Percentiles rank a stretch among this genome's conserved stretches.
These are phyloP conservation scores for Karstenula rhodostoma DNA, from an alignment of 2,329 filamentous ascomycete genomes.

Conservation along the genomic window DNA sequence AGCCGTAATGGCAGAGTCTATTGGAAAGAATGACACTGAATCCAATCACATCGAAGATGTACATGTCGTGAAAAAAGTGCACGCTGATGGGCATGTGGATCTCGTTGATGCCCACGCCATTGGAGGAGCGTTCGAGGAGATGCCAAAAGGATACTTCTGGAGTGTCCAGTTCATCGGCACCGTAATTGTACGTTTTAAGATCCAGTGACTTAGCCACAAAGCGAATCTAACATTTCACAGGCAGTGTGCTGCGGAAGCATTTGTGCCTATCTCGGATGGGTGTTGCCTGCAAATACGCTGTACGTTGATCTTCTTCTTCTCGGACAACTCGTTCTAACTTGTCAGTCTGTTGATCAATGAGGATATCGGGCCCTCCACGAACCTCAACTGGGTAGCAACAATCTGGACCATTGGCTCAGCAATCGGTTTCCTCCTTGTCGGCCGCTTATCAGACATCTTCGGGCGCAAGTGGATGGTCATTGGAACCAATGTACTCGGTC, in stretches of 20 bases:
- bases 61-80: conserved; percentile 36
- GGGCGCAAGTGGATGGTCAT: conserved; percentile 37
- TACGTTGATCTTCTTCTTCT: conserved; percentile 7
- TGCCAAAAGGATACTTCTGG: conserved; percentile 54
- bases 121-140: conserved; percentile 52
- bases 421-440: conserved; percentile 34
- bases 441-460: conserved; percentile 37
- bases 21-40: conserved; percentile 17
- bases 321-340: neutral
- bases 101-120: conserved; percentile 54
- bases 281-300: conserved; percentile 40
- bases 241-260: conserved; percentile 35
- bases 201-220: conserved; percentile 9
- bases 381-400: conserved; percentile 40
- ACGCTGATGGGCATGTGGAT: conserved; percentile 55
- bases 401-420: conserved; percentile 35
- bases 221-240: conserved; percentile 9
- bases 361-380: conserved; percentile 36
- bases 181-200: conserved; percentile 32
- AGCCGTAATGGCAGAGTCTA: conserved; percentile 21
- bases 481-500: conserved; percentile 27
- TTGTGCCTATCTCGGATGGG: conserved; percentile 41
- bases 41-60: conserved; percentile 24
- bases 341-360: conserved; percentile 33
- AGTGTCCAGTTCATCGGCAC: conserved; percentile 54